Base-by-base conservation (phyloP, 176 grass and related monocot species). In the Saccharum officinarum region DNA sequence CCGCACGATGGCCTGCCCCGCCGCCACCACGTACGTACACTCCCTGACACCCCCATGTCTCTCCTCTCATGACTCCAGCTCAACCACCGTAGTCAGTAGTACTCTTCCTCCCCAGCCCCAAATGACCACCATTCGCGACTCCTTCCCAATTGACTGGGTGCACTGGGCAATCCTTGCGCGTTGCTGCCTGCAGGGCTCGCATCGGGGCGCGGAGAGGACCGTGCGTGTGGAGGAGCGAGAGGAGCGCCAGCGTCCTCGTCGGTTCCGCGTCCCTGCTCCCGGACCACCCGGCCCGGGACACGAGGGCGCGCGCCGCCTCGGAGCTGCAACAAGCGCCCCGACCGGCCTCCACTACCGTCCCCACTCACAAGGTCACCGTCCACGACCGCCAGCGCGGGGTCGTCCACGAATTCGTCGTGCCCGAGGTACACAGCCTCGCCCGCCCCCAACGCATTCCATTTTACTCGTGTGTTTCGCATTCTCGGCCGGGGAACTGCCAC, bases 361-460 rank as follows among this genome's bases (percentile, higher is more conserved):
- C 80, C 10, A 82, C 86, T 7, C 97, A 98, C 88, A 89, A 91
- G 65, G 97, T 98, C 78, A 98, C 89, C 50, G 97, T 98, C 71
- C 97, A 94, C 40, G 93, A 98, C 71, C 93, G 93, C 17, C 81
- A 94, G 84, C 88, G 91, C 37, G 93, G 93, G 7, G 89, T 94
- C 66, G 87, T 92, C 45, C 90, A 98, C 81, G 69, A 98, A 49
- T 98, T 98, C 89, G 23, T 92, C 49, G 97, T 98, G 42, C 93
- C 97, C 73, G 93, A 98, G 93, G 96, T 98, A 88, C 22, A 0
- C 10, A 7, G 17, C 31, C 11, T 7, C 7, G 12, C 10, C 16
- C 4, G 12, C 2, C n/a, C n/a, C 30, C 36, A n/a, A 11, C 50
- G 36, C 18, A 18, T 0, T 60, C n/a, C 22, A 9, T 38, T 78